Conservation (phyloP, 2,329 filamentous ascomycete species). For the Lecanicillium sp. region DNA sequence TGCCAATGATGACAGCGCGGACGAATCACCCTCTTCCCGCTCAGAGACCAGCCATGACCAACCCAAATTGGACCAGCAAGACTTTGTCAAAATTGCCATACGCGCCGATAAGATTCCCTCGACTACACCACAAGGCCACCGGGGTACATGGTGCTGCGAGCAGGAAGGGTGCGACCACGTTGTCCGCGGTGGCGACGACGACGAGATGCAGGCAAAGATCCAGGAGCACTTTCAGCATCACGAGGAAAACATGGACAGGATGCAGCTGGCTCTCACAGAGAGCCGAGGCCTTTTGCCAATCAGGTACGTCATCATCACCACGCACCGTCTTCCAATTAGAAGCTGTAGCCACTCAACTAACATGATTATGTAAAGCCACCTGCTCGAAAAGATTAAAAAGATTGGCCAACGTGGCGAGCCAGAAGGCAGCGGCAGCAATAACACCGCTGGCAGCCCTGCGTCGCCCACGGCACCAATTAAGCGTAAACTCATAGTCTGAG, state of each 20-base stretch:
- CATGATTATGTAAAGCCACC: conserved; percentile 34
- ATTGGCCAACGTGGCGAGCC: conserved; percentile 22
- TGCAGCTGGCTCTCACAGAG: conserved; percentile 48
- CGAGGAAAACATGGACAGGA: conserved; percentile 43
- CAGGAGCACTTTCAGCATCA: conserved; percentile 54
- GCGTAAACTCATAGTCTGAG: conserved; percentile 32
- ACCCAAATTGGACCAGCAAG: conserved; percentile 12
- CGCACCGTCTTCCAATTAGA: neutral
- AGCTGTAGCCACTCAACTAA: conserved; percentile 20
- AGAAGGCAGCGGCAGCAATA: conserved; percentile 22
- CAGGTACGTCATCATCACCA: conserved; percentile 40
- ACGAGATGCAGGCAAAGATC: conserved; percentile 48
- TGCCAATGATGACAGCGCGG: conserved; percentile 11
- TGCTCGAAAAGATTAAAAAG: conserved; percentile 47
- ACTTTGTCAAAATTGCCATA: conserved; percentile 34
- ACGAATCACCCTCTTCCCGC: neutral
- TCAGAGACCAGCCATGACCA: conserved; percentile 15
- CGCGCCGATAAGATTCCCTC: conserved; percentile 43
- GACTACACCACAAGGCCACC: conserved; percentile 42
- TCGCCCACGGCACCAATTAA: conserved; percentile 35
- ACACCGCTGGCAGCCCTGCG: conserved; percentile 20
- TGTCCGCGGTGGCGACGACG: conserved; percentile 53
- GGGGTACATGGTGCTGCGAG: conserved; percentile 59
- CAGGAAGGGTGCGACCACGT: conserved; percentile 57
- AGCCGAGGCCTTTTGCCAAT: conserved; percentile 49